phyloP scores from a whole-genome alignment of 2,329 filamentous ascomycete genomes.

The Fusarium nelsonii region DNA sequence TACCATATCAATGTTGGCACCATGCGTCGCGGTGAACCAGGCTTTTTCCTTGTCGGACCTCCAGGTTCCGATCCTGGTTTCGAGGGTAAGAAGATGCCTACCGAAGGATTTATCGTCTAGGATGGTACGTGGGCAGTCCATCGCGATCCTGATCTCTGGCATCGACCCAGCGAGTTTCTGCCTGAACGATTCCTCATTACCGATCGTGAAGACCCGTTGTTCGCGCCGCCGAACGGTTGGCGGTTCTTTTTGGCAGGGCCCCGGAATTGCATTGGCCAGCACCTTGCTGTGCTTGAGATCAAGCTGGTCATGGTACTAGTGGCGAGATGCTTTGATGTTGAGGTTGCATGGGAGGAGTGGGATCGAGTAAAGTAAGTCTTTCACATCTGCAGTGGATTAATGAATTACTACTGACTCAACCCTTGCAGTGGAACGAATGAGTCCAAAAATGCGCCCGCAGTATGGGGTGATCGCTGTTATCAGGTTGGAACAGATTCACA shows the following conservation, averaged over 20 bases:
- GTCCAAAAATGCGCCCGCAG: constrained; percentile 48
- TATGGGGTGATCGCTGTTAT: constrained; percentile 49
- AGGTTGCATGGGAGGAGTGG: constrained; percentile 40
- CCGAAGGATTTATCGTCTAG: constrained; percentile 44
- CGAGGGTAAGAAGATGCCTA: constrained; percentile 45
- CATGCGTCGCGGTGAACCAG: constrained; percentile 31
- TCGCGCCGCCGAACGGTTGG: constrained; percentile 57
- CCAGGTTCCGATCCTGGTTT: constrained; percentile 25
- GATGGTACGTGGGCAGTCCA: constrained; percentile 35
- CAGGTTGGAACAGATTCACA: constrained; percentile 55
- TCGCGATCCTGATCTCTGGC: constrained; percentile 32
- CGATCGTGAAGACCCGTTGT: constrained; percentile 31
- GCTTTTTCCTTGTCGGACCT: constrained; percentile 48
- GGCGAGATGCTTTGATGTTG: constrained; percentile 37
- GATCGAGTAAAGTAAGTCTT: constrained; percentile 23
- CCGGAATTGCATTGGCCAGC: constrained; percentile 67
- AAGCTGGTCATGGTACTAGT: constrained; percentile 26
- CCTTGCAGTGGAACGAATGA: not conserved
- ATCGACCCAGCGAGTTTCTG: constrained; percentile 29
- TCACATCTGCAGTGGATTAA: no score
- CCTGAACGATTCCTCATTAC: constrained; percentile 40
- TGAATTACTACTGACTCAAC: not conserved
- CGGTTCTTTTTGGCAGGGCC: constrained; percentile 66
- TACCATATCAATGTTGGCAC: constrained; percentile 46
- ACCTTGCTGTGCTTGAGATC: constrained; percentile 61